Evolutionary conservation across 352 stramenopile genomes (phyloP).

Genomic region (Phytophthora meadii): DNA sequence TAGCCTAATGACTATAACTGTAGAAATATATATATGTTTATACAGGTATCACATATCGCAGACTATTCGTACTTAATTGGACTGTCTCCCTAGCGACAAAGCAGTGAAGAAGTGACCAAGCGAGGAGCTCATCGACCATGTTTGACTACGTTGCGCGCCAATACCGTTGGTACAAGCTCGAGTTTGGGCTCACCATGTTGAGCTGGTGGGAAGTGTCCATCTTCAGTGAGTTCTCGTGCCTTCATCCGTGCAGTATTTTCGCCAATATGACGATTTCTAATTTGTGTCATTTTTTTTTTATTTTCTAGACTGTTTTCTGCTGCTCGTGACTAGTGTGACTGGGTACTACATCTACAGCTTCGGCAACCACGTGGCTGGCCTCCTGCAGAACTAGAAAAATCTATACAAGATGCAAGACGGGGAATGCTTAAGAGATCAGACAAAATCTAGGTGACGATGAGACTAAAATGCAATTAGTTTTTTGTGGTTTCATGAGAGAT

Average conservation of each 20-base stretch:
- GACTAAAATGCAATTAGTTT: background rate
- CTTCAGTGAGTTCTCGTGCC: conserved; percentile 68
- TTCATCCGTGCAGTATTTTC: background rate
- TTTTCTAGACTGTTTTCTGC: conserved; percentile 63
- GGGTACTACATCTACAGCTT: conserved; percentile 85
- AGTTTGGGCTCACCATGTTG: conserved; percentile 88
- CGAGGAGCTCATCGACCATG: conserved; percentile 41
- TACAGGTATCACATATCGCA: conserved; percentile 1
- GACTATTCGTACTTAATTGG: background rate
- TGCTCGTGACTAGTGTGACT: conserved; percentile 75
- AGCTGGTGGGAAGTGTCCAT: conserved; percentile 83
- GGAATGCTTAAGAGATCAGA: background rate
- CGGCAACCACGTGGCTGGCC: conserved; percentile 49
- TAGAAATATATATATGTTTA: conserved; percentile 3
- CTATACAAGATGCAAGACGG: conserved; percentile 19
- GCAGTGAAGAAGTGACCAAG: conserved; percentile 16
- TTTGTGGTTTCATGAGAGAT: background rate
- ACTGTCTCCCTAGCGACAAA: conserved; percentile 9
- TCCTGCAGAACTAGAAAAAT: conserved; percentile 46
- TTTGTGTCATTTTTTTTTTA: conserved; percentile 1
- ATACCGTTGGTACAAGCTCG: conserved; percentile 89
- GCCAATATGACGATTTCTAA: background rate
- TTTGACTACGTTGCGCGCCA: conserved; percentile 66
- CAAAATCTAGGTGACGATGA: background rate
- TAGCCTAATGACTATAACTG: conserved; percentile 2